Evolutionary conservation across 768 basidiomycete species (phyloP).

Genomic region (Leccinum subgranulosum): DNA sequence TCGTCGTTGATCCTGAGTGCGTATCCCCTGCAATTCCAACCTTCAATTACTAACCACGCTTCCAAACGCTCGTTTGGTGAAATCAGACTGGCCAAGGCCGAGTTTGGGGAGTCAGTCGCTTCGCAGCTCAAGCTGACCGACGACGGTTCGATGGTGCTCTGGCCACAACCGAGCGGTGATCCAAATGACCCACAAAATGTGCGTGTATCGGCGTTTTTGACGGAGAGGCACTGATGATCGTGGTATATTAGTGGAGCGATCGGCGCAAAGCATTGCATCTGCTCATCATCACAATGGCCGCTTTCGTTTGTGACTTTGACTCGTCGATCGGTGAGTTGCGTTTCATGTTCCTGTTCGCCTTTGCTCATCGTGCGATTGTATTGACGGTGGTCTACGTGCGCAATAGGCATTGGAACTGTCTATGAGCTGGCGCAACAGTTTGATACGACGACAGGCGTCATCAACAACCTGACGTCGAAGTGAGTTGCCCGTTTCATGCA

Average conservation of each 20-base stretch:
- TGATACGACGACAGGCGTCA: constrained; percentile 43
- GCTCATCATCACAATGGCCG: constrained; percentile 47
- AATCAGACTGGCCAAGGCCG: constrained; percentile 43
- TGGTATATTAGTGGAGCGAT: constrained; percentile 40
- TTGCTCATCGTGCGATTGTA: neutral
- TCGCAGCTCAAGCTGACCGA: constrained; percentile 43
- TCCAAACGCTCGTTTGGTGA: neutral
- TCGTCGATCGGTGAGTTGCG: constrained; percentile 43
- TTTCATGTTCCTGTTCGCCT: too few species aligned
- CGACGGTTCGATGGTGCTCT: constrained; percentile 47
- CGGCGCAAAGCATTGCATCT: constrained; percentile 45
- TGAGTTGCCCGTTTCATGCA: constrained; percentile 2
- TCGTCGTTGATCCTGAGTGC: constrained; percentile 61
- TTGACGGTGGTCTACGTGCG: neutral
- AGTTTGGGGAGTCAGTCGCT: constrained; percentile 48
- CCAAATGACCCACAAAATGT: constrained; percentile 55
- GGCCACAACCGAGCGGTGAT: constrained; percentile 52
- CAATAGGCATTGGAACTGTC: constrained; percentile 45
- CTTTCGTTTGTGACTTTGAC: constrained; percentile 53
- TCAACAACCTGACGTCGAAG: constrained; percentile 51
- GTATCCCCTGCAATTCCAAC: constrained; percentile 15
- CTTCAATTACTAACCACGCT: neutral
- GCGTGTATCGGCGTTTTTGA: constrained; percentile 7
- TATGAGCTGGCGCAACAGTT: constrained; percentile 46
- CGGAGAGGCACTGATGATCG: neutral